Base-by-base conservation (phyloP, 345 rosid species). In the Eucalyptus erythrocorys region DNA sequence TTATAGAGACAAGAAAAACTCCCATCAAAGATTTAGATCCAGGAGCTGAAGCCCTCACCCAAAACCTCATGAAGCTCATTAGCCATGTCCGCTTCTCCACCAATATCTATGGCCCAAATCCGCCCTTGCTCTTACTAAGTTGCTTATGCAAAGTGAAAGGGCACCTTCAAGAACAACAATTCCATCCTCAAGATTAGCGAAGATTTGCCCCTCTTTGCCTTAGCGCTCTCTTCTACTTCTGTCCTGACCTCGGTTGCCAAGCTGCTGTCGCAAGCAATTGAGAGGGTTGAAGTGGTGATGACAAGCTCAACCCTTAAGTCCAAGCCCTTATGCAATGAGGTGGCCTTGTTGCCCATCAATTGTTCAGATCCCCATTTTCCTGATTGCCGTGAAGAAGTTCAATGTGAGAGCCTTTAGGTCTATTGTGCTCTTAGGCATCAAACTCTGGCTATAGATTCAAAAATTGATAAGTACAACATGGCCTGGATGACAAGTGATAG, bases 1-100 rank as follows among this genome's bases (percentile, higher is more conserved):
- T 55, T 24, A 55, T 10, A 24, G 13, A 55, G 30, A 24, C 3
- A 55, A 55, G 61, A 55, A 55, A 55, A 55, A 55, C 12, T 61
- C 7, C 82, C 21, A 40, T 27, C 6, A 45, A 51, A 51, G 2
- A 51, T 51, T 90, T 88, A 91, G 43, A 91, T 51, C 26, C 10
- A 21, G 26, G 88, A 88, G 88, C 96, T 37, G 96, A 95, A 92
- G 96, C 97, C 48, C 88, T 96, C 24, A 98, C 95, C 50, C 98
- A 97, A 88, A 95, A 97, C 45, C 90, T 95, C 84, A 95, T 95
- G 66, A 96, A 95, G 89, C 90, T 95, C 48, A 96, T 95, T 57
- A 96, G 96, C 94, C 96, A 94, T 91, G 90, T 96, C 48, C 96
- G 98, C 86, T 96, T 97, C 95, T 96, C 99, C 30, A 95, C 92